Evolutionary conservation across 164 flowering plant genomes (phyloP).

Genomic region (Protea cynaroides): DNA sequence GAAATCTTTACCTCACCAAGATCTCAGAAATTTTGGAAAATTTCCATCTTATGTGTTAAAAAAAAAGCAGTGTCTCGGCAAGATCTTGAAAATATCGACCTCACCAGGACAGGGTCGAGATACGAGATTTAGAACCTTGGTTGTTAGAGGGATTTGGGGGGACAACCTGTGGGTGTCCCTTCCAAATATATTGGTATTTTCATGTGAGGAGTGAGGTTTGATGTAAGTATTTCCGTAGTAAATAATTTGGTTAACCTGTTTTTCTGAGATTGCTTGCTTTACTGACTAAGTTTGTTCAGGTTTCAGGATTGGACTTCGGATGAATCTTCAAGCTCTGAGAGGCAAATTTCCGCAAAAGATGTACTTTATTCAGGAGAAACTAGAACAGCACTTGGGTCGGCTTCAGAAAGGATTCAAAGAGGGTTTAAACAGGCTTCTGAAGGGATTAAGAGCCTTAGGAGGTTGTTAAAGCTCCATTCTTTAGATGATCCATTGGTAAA

Average conservation of each 20-base stretch:
- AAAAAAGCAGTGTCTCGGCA: too few relatives aligned
- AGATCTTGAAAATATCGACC: too few relatives aligned
- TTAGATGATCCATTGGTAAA: conserved; percentile 17
- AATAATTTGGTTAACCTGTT: too few relatives aligned
- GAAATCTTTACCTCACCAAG: too few relatives aligned
- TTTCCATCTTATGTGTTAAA: too few relatives aligned
- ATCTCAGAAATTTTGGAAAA: too few relatives aligned
- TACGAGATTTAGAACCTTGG: too few relatives aligned
- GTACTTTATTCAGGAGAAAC: conserved; percentile 23
- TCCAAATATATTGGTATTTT: neutral
- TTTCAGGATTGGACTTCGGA: conserved; percentile 47
- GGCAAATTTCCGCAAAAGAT: conserved; percentile 20
- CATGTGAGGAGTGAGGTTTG: neutral
- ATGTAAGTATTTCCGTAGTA: neutral
- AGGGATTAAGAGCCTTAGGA: conserved; percentile 35
- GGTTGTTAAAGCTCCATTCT: conserved; percentile 32
- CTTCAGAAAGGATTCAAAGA: conserved; percentile 35
- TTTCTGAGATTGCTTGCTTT: neutral
- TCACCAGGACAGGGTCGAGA: too few relatives aligned
- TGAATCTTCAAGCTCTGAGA: conserved; percentile 25
- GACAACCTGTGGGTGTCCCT: neutral
- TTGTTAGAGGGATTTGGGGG: too few relatives aligned
- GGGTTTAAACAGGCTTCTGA: conserved; percentile 45
- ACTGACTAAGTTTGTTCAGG: conserved; percentile 21
- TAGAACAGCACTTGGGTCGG: conserved; percentile 29